phyloP scores from a whole-genome alignment of 164 flowering plant species.

The Paratinospora sagittata region DNA sequence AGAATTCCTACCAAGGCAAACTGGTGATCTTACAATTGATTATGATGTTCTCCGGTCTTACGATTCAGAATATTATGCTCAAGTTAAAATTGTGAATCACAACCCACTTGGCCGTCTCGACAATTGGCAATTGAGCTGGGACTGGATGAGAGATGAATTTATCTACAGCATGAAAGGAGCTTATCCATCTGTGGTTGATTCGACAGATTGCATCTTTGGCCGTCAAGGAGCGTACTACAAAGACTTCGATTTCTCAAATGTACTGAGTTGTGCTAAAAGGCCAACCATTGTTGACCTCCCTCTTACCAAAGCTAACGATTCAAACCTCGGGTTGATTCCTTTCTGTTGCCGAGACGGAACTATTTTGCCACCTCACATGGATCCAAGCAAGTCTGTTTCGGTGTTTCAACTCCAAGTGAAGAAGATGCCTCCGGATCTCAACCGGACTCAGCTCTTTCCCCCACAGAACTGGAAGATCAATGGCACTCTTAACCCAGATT shows the following conservation, averaged over 20 bases:
- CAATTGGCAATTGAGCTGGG: conserved; percentile 53
- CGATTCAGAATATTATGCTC: conserved; percentile 44
- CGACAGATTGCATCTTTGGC: conserved; percentile 42
- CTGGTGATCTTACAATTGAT: conserved; percentile 56
- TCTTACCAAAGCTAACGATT: conserved; percentile 31
- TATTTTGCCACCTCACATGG: conserved; percentile 47
- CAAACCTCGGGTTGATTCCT: conserved; percentile 44
- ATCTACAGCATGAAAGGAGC: conserved; percentile 51
- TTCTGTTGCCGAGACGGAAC: conserved; percentile 54
- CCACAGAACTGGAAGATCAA: conserved; percentile 48
- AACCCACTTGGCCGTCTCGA: conserved; percentile 56
- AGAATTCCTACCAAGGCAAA: conserved; percentile 39
- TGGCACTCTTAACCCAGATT: conserved; percentile 44
- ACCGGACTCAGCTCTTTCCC: conserved; percentile 35
- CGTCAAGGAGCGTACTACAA: conserved; percentile 34
- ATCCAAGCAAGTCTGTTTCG: conserved; percentile 42
- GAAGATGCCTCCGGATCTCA: conserved; percentile 57
- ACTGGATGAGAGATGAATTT: conserved; percentile 59
- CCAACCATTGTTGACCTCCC: conserved; percentile 55
- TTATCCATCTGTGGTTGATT: conserved; percentile 35
- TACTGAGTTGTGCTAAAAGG: conserved; percentile 37
- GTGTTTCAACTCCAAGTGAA: conserved; percentile 43
- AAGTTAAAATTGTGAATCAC: conserved; percentile 55
- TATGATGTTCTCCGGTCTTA: conserved; percentile 49
- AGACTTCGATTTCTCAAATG: conserved; percentile 38